Conservation (phyloP, 2,329 filamentous ascomycete genomes). For the Celoporthe dispersa region DNA sequence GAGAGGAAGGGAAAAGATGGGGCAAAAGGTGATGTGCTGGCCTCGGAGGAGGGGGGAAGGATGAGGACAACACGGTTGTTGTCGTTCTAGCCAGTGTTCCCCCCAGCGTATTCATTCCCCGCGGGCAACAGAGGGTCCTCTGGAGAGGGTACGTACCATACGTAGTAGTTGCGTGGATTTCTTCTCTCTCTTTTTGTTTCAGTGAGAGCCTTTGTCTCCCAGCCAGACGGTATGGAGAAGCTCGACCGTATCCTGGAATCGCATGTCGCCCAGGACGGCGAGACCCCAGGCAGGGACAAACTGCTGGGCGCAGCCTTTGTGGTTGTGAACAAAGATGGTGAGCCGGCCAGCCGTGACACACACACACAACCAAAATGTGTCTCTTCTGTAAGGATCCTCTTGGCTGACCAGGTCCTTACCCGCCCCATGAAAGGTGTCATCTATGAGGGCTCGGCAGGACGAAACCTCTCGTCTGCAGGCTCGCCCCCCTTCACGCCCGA, state of each 20-base stretch:
- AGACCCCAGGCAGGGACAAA: constrained; percentile 38
- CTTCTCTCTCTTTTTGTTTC: no score
- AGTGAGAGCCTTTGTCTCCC: neutral
- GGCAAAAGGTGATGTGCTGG: neutral
- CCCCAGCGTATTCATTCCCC: neutral
- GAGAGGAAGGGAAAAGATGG: neutral
- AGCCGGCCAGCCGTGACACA: neutral
- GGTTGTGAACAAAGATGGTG: constrained; percentile 41
- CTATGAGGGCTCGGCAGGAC: constrained; percentile 41
- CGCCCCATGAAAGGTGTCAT: constrained; percentile 35
- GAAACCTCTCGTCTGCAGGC: constrained; percentile 32
- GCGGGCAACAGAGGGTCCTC: neutral
- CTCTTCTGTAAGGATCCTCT: no score
- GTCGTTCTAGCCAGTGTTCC: neutral
- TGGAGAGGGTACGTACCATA: neutral
- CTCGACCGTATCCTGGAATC: constrained; percentile 36
- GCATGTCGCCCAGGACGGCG: constrained; percentile 33
- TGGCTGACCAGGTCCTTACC: neutral
- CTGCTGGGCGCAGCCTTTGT: constrained; percentile 44
- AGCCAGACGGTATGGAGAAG: constrained; percentile 17
- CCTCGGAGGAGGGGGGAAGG: neutral
- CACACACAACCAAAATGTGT: no score
- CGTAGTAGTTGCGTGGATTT: neutral
- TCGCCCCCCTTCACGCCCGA: constrained; percentile 37
- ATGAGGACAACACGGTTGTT: neutral